These are phyloP conservation scores for Polyporus arcularius DNA, from an alignment of 768 basidiomycete species.

Conservation along the genomic window DNA sequence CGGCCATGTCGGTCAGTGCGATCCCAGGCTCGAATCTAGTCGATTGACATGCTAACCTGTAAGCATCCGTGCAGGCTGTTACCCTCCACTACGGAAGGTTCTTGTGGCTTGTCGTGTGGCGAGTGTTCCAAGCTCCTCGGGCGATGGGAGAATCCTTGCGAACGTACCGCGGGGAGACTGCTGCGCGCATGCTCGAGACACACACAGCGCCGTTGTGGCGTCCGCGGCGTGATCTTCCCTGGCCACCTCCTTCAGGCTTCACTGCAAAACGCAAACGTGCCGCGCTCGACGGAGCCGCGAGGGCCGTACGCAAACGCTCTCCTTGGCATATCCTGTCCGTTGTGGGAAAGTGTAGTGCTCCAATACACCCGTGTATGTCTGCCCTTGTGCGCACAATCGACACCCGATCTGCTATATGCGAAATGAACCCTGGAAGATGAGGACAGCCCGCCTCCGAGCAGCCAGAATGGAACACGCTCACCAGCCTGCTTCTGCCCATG, in stretches of 20 bases:
- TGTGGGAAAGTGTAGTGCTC: background rate
- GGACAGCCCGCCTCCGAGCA: slow-evolving; percentile 1
- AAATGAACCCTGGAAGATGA: background rate
- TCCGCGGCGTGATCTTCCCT: background rate
- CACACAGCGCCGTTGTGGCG: slow-evolving; percentile 6
- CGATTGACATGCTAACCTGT: no score
- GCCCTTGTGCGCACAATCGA: background rate
- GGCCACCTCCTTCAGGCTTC: background rate
- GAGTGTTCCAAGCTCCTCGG: slow-evolving; percentile 16
- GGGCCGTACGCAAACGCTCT: background rate
- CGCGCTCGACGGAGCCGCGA: slow-evolving; percentile 13
- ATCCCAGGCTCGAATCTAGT: no score
- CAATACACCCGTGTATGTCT: background rate
- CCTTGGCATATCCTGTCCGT: slow-evolving; percentile 13
- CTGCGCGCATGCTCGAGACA: background rate
- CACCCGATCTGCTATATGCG: background rate
- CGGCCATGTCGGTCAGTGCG: no score
- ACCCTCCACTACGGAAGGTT: background rate
- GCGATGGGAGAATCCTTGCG: background rate
- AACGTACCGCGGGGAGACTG: slow-evolving; percentile 1
- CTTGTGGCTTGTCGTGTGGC: background rate
- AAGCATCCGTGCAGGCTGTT: background rate
- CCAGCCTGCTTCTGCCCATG: background rate
- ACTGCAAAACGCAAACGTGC: slow-evolving; percentile 4
- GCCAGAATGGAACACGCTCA: slow-evolving; percentile 12